These are phyloP conservation scores for Globisporangium apiculatum DNA, from an alignment of 352 stramenopile genomes.

Conservation along the genomic window DNA sequence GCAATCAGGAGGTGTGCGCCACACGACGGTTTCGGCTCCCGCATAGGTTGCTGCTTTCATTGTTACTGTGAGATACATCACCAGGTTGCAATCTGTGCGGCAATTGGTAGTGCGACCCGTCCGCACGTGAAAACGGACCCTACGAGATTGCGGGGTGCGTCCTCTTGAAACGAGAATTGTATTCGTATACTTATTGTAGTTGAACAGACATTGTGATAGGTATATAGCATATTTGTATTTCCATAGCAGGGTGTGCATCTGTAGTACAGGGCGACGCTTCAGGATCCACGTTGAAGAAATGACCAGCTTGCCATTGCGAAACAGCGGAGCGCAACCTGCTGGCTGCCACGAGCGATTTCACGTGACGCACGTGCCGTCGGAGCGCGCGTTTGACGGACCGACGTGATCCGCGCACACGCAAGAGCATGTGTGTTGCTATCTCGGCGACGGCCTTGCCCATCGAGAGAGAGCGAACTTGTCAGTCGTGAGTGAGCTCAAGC, in stretches of 20 bases:
- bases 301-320: slow-evolving; percentile 2
- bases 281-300: slow-evolving; percentile 14
- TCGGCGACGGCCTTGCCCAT: too few species aligned
- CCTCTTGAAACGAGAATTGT: too few species aligned
- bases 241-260: too few species aligned
- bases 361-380: slow-evolving; percentile 1
- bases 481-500: too few species aligned
- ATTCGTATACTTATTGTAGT: too few species aligned
- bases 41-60: not conserved
- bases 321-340: not conserved
- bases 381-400: not conserved
- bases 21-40: not conserved
- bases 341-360: not conserved
- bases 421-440: too few species aligned
- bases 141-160: not conserved
- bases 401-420: too few species aligned
- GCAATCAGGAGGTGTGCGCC: slow-evolving; percentile 8
- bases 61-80: too few species aligned
- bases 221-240: too few species aligned
- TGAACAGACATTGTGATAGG: too few species aligned
- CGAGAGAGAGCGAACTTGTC: too few species aligned
- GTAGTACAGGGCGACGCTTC: slow-evolving; percentile 7
- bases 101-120: not conserved
- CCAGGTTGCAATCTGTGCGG: too few species aligned
- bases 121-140: not conserved